These are phyloP conservation scores for Boletus coffeatus DNA, from an alignment of 1,284 basidiomycete genomes.

Conservation along the genomic window DNA sequence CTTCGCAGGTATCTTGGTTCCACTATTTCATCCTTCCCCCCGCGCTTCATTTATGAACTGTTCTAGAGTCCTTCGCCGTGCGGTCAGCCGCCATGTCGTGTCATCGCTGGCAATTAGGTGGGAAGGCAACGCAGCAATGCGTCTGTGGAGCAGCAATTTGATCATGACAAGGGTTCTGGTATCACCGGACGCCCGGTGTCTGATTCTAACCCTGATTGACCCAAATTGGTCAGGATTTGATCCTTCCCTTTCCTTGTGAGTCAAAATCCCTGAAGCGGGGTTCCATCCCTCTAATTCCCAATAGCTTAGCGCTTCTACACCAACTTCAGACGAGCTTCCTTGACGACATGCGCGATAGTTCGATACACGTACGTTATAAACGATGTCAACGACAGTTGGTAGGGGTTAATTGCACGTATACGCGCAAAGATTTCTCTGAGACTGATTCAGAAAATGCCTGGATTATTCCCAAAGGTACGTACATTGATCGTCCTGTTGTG, in stretches of 20 bases:
- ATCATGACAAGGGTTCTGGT: slow-evolving; percentile 1
- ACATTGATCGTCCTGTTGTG: no score
- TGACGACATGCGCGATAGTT: slow-evolving; percentile 2
- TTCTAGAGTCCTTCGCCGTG: not conserved
- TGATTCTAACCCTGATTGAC: slow-evolving; percentile 8
- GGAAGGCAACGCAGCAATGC: not conserved
- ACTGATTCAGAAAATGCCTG: not conserved
- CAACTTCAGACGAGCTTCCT: not conserved
- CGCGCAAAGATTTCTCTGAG: not conserved
- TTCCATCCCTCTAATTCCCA: slow-evolving; percentile 2
- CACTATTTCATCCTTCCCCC: not conserved
- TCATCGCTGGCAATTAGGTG: not conserved
- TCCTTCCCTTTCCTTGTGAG: not conserved
- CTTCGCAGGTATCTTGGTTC: not conserved
- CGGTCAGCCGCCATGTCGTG: not conserved
- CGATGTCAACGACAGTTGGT: not conserved
- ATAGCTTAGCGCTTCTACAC: not conserved
- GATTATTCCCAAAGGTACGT: not conserved
- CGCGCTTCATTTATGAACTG: not conserved
- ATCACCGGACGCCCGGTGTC: not conserved
- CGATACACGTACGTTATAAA: not conserved
- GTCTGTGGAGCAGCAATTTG: slow-evolving; percentile 6
- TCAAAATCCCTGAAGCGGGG: not conserved
- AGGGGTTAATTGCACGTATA: no score
- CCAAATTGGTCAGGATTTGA: not conserved